Conservation (phyloP, 129 eudicot species). For the Artemisia argyi region DNA sequence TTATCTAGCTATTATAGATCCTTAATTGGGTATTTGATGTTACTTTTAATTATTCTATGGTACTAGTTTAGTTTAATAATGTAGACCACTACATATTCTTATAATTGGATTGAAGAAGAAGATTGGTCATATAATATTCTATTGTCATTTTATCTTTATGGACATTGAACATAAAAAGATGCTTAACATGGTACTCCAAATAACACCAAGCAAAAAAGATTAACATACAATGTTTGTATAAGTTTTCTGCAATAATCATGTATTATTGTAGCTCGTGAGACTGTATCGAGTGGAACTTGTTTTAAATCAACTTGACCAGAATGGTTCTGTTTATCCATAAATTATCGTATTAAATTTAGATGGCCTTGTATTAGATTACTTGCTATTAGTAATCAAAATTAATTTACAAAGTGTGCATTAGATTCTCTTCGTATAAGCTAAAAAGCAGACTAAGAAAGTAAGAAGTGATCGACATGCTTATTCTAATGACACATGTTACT, state of each 20-base stretch:
- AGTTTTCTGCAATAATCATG: neutral
- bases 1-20: neutral
- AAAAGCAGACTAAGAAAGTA: too few relatives aligned
- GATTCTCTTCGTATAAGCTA: too few relatives aligned
- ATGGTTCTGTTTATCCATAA: too few relatives aligned
- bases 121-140: constrained; percentile 6
- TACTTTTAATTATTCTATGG: constrained; percentile 20
- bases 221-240: neutral
- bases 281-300: too few relatives aligned
- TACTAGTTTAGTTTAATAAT: constrained; percentile 27
- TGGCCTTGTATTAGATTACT: too few relatives aligned
- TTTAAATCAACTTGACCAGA: too few relatives aligned
- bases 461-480: too few relatives aligned
- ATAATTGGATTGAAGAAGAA: constrained; percentile 8
- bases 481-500: too few relatives aligned
- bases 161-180: neutral
- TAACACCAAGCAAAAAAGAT: neutral
- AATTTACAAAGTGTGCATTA: too few relatives aligned
- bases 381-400: too few relatives aligned
- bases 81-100: neutral
- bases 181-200: too few relatives aligned
- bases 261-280: neutral
- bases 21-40: neutral
- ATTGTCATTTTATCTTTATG: neutral
- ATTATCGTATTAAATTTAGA: too few relatives aligned